Base-by-base conservation (phyloP, 2,329 filamentous ascomycete species). In the Dothideomycetidae sp. region DNA sequence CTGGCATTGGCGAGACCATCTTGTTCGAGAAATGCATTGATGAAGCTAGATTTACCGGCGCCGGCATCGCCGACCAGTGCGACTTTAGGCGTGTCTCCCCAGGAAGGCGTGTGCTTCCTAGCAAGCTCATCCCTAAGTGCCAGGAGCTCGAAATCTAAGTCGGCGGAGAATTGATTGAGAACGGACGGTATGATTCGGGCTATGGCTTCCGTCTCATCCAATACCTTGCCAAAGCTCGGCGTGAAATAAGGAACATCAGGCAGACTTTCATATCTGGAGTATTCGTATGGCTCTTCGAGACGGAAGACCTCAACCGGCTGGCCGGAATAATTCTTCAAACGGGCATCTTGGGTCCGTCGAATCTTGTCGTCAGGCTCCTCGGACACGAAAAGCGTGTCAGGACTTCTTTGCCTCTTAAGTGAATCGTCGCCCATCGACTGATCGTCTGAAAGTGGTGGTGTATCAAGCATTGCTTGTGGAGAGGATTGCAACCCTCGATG, bases 11-110 rank as follows among this genome's bases (percentile, higher is more conserved):
- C 36, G 7, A 34, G 31, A 14, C 18, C 10, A 26, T 7, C 21
- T 10, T 11, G 12, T 10, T 10, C 21, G 10, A 39, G 18, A 3
- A 29, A 9, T 2, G 3, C 15, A n/a, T 29, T 39, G 30, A 34
- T 9, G 19, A 39, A 29, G 1, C 29, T 39, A 2, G 37, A 39
- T 30, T 39, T 39, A 13, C 37, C 37, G 3, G 30, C 19, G 3
- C 37, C 37, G 5, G 19, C 16, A 10, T 29, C 19, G 7, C 37
- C 37, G 13, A 39, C 36, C n/a, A 48, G 56, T 5, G 10, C 33
- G n/a, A 36, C 33, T 4, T 10, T 7, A n/a, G 29, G 12, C 5
- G 11, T 14, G 19, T 29, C 23, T 5, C 33, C 23, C 9, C 13
- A 29, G n/a, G 15, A 9, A 5, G 15, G 13, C 10, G 15, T 36